phyloP scores from a whole-genome alignment of 768 basidiomycete genomes.

The Mycena vitilis region DNA sequence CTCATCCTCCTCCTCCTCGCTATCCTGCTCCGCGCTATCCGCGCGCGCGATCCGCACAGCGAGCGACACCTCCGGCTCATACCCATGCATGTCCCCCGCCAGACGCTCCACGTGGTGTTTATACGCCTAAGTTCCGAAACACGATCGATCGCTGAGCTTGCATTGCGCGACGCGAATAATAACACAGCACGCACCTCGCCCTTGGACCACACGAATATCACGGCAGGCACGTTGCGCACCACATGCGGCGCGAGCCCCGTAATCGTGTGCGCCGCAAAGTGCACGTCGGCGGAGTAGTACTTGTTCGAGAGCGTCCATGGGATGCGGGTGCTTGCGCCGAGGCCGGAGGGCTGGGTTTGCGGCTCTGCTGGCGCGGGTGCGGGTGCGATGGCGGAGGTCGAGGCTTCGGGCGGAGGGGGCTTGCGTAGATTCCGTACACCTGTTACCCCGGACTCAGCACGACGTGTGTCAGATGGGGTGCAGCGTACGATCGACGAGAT shows the following conservation, averaged over 20 bases:
- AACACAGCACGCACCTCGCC: conserved; percentile 65
- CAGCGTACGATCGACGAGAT: conserved; percentile 45
- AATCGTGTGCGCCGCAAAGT: conserved; percentile 67
- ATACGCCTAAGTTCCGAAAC: conserved; percentile 58
- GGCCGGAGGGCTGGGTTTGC: conserved; percentile 26
- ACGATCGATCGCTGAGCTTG: conserved; percentile 2
- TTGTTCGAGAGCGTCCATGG: conserved; percentile 85
- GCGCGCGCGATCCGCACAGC: conserved; percentile 66
- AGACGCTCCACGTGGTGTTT: conserved; percentile 65
- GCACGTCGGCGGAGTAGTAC: conserved; percentile 84
- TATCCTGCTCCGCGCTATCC: conserved; percentile 31
- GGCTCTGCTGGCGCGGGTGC: conserved; percentile 7
- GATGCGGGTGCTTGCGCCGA: conserved; percentile 47
- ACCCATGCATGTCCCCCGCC: conserved; percentile 57
- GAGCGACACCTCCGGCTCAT: conserved; percentile 78
- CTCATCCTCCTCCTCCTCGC: conserved; percentile 52
- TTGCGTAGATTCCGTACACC: conserved; percentile 27
- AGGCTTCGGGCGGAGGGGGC: conserved; percentile 21
- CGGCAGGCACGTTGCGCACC: conserved; percentile 68
- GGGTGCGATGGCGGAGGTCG: conserved; percentile 14
- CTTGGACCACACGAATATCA: conserved; percentile 77
- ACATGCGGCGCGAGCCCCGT: conserved; percentile 55
- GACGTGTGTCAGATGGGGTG: conserved; percentile 22
- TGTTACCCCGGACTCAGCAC: conserved; percentile 28
- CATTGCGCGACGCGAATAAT: conserved; percentile 7